Evolutionary conservation across 2,329 filamentous ascomycete species (phyloP).

Genomic region (Lasiodiplodia citricola): DNA sequence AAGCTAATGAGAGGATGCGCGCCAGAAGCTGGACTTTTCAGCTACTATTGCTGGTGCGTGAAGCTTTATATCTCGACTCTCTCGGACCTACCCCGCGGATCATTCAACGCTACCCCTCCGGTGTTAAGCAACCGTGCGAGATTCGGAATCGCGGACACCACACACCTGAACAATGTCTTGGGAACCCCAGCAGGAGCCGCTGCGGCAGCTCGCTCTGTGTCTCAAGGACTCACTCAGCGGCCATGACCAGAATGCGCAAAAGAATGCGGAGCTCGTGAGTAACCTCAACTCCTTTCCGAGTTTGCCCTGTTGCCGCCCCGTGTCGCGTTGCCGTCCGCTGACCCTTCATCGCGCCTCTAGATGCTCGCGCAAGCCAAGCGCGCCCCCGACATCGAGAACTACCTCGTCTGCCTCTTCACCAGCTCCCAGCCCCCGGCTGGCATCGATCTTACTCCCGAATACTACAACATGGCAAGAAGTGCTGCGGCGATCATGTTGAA

Average conservation of each 20-base stretch:
- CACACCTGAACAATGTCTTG: constrained; percentile 71
- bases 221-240: constrained; percentile 91
- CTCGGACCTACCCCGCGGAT: constrained; percentile 23
- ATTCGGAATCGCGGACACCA: constrained; percentile 23
- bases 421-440: constrained; percentile 66
- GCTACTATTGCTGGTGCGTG: constrained; percentile 9
- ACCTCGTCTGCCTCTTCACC: constrained; percentile 89
- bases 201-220: constrained; percentile 87
- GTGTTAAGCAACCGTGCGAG: constrained; percentile 20
- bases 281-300: constrained; percentile 22
- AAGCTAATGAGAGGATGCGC: neutral
- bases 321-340: constrained; percentile 12
- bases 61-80: constrained; percentile 27
- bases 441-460: constrained; percentile 62
- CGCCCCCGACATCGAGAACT: constrained; percentile 95
- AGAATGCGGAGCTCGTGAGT: constrained; percentile 86
- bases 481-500: constrained; percentile 94
- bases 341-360: constrained; percentile 55
- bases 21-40: constrained; percentile 15
- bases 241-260: constrained; percentile 78
- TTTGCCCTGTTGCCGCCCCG: constrained; percentile 19
- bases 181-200: constrained; percentile 86
- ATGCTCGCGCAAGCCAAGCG: constrained; percentile 90
- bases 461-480: constrained; percentile 79
- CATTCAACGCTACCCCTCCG: constrained; percentile 23